A percentile compares a stretch with the other conserved stretches of the same genome.
These are phyloP conservation scores for Cajanus cajan DNA, from an alignment of 306 rosid genomes.

Conservation along the genomic window DNA sequence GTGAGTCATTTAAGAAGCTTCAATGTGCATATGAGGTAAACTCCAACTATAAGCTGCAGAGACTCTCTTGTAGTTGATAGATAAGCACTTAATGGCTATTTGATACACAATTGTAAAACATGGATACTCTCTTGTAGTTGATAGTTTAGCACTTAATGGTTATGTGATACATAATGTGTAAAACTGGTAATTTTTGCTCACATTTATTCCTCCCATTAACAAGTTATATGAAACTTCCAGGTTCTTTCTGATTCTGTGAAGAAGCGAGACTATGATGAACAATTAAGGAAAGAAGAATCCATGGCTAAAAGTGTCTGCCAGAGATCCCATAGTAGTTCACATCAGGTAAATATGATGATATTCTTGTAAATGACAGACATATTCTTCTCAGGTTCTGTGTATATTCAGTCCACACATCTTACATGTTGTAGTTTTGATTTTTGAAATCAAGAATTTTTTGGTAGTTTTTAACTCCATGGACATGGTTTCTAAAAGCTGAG, in stretches of 20 bases:
- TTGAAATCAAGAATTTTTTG: conserved; percentile 10
- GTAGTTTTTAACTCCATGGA: not conserved
- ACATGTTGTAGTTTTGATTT: not conserved
- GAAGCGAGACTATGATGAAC: conserved; percentile 94
- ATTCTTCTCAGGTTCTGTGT: not conserved
- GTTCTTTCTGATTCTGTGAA: conserved; percentile 85
- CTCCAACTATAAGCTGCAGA: conserved; percentile 1
- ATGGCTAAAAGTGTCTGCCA: conserved; percentile 90
- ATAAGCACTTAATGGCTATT: conserved; percentile 13
- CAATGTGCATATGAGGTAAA: conserved; percentile 97
- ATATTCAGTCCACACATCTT: not conserved
- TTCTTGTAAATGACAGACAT: conserved; percentile 17
- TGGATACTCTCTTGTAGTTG: no score
- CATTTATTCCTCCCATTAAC: conserved; percentile 22
- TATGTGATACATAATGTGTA: not conserved
- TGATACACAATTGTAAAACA: no score
- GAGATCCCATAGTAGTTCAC: conserved; percentile 65
- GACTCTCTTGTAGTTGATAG: conserved; percentile 15
- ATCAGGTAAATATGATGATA: conserved; percentile 53
- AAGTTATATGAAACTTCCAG: conserved; percentile 41
- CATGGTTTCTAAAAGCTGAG: conserved; percentile 9
- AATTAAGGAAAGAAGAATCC: conserved; percentile 85
- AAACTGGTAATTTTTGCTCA: not conserved
- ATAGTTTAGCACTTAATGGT: no score
- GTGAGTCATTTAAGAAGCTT: conserved; percentile 90